These are phyloP conservation scores for Calonectria pseudoreteaudii DNA, from an alignment of 2,329 filamentous ascomycete species.

Conservation along the genomic window DNA sequence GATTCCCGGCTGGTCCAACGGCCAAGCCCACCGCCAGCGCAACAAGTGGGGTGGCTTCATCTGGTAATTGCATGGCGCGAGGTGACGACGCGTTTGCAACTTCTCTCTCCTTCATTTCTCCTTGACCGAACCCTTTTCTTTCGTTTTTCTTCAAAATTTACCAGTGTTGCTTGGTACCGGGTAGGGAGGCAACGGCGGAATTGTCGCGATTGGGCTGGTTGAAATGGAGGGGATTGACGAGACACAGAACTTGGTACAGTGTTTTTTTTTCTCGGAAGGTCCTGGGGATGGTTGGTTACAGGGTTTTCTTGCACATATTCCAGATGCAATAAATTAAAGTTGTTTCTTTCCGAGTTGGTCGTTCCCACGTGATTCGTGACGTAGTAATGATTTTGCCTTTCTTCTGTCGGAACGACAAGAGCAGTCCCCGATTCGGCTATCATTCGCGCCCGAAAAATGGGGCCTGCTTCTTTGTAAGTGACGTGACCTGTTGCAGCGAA, in stretches of 20 bases:
- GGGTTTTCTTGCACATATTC: background rate
- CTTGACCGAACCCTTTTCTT: background rate
- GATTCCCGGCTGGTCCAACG: conserved; percentile 39
- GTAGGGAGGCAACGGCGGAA: background rate
- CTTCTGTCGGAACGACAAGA: background rate
- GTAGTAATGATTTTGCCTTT: background rate
- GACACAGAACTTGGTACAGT: background rate
- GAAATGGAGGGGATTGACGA: background rate
- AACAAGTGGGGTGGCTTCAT: conserved; percentile 25
- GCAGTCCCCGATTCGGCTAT: background rate
- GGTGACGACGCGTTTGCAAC: background rate
- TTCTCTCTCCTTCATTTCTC: background rate
- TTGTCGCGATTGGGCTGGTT: background rate
- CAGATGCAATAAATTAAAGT: background rate
- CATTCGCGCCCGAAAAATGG: background rate
- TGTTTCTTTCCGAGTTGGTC: background rate
- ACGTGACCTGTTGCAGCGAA: background rate
- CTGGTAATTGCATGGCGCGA: background rate
- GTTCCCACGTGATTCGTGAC: background rate
- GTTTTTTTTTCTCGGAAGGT: background rate
- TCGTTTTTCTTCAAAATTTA: background rate
- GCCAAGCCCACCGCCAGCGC: conserved; percentile 10
- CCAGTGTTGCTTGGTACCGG: background rate
- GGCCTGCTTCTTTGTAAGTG: background rate
- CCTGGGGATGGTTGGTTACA: background rate